A percentile compares a stretch with the other conserved stretches of the same genome.
phyloP scores from a whole-genome alignment of 1,284 basidiomycete species.

The Trametes pubescens region DNA sequence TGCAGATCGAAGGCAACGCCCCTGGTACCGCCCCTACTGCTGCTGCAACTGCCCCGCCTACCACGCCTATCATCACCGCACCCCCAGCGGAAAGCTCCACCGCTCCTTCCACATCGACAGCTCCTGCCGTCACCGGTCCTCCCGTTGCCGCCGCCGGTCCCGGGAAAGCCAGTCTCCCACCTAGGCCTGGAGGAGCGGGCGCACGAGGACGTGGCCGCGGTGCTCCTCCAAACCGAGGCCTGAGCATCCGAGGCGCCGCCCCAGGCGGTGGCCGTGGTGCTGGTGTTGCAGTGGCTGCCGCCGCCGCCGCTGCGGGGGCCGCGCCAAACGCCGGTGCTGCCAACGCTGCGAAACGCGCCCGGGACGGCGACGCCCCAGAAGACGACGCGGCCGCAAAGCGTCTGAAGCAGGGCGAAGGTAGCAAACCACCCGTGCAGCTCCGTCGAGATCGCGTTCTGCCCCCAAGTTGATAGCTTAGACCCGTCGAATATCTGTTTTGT shows the following conservation, averaged over 20 bases:
- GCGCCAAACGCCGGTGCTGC: not conserved
- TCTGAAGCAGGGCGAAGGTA: constrained; percentile 58
- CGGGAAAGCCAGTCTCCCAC: constrained; percentile 35
- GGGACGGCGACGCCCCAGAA: constrained; percentile 54
- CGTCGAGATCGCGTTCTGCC: constrained; percentile 44
- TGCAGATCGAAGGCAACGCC: constrained; percentile 55
- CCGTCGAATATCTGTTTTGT: constrained; percentile 12
- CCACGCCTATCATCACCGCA: constrained; percentile 33
- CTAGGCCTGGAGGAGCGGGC: constrained; percentile 38
- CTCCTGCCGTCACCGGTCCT: constrained; percentile 14
- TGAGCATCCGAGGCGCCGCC: constrained; percentile 52
- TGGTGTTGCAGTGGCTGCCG: constrained; percentile 37
- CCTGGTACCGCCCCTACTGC: constrained; percentile 19
- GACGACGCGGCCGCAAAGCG: constrained; percentile 77
- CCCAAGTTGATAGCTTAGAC: constrained; percentile 16
- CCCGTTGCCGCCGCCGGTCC: constrained; percentile 24
- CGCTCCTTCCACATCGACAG: constrained; percentile 33
- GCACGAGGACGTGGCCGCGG: constrained; percentile 40
- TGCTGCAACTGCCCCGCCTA: constrained; percentile 22
- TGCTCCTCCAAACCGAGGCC: constrained; percentile 32
- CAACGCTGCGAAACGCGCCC: constrained; percentile 70
- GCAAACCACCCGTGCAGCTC: constrained; percentile 40
- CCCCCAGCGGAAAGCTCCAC: constrained; percentile 26
- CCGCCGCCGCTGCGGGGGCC: constrained; percentile 48
- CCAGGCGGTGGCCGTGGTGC: constrained; percentile 46